phyloP scores from a whole-genome alignment of 2,329 filamentous ascomycete species.

The Teratosphaeria nubilosa region DNA sequence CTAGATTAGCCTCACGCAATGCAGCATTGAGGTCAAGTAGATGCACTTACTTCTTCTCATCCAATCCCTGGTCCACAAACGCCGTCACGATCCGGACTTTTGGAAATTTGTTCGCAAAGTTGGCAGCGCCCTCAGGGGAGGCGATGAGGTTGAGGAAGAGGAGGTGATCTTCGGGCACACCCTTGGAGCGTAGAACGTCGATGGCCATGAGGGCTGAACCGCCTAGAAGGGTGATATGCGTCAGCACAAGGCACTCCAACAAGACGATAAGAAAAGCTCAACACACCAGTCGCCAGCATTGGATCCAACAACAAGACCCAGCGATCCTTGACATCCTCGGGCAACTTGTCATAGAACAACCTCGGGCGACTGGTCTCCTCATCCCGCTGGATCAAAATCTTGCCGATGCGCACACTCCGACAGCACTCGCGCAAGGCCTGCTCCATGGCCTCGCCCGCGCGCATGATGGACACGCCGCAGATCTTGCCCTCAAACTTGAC shows the following conservation, averaged over 20 bases:
- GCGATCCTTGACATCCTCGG: constrained; percentile 79
- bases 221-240: constrained; percentile 41
- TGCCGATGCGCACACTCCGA: constrained; percentile 93
- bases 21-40: not conserved
- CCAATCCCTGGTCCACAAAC: constrained; percentile 90
- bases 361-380: constrained; percentile 63
- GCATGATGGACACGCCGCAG: constrained; percentile 96
- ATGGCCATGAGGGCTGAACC: constrained; percentile 96
- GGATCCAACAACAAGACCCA: constrained; percentile 93
- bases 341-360: constrained; percentile 52
- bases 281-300: constrained; percentile 93
- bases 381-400: constrained; percentile 95
- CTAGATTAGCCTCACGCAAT: constrained; percentile 1
- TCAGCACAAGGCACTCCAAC: not conserved
- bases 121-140: constrained; percentile 84
- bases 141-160: constrained; percentile 95
- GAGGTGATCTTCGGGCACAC: constrained; percentile 90
- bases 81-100: constrained; percentile 86
- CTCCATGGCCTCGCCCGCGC: constrained; percentile 96
- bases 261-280: not conserved
- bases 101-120: constrained; percentile 82
- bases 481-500: constrained; percentile 97
- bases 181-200: constrained; percentile 77
- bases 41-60: constrained; percentile 84
- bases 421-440: constrained; percentile 94